Evolutionary conservation across 345 rosid species (phyloP).

Genomic region (Citrus glauca): DNA sequence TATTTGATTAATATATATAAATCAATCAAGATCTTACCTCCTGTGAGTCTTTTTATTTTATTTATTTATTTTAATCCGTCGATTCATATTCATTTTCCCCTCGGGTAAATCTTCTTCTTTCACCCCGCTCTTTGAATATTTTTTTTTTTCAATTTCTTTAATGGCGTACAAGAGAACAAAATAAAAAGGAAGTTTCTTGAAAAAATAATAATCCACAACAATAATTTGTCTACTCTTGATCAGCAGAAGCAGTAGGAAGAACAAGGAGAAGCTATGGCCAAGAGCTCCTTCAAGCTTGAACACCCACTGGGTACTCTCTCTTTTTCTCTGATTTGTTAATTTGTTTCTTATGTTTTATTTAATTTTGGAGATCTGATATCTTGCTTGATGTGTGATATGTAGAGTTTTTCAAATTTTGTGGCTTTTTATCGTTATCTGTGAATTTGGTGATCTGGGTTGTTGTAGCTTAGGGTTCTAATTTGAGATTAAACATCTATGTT

Average conservation of each 20-base stretch:
- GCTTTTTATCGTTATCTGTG: neutral
- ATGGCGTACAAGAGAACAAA: neutral
- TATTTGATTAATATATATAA: too few relatives aligned
- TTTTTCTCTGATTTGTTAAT: neutral
- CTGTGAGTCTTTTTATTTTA: neutral
- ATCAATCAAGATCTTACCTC: neutral
- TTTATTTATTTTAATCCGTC: neutral
- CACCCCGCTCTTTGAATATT: neutral
- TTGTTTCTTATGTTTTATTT: neutral
- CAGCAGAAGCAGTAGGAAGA: neutral
- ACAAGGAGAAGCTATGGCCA: conserved; percentile 43
- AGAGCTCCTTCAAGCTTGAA: conserved; percentile 76
- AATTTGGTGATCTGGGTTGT: conserved; percentile 9
- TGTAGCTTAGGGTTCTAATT: neutral
- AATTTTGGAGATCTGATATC: too few relatives aligned
- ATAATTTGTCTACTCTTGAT: neutral
- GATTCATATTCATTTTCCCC: neutral
- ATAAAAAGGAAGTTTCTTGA: neutral
- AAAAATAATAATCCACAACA: neutral
- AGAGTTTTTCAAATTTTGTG: neutral
- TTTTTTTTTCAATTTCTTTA: neutral
- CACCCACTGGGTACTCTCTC: conserved; percentile 63
- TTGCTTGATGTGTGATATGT: neutral
- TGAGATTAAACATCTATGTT: neutral
- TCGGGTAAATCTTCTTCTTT: neutral